Conservation (phyloP, 495 filamentous ascomycete species). For the Daldinia childiae region DNA sequence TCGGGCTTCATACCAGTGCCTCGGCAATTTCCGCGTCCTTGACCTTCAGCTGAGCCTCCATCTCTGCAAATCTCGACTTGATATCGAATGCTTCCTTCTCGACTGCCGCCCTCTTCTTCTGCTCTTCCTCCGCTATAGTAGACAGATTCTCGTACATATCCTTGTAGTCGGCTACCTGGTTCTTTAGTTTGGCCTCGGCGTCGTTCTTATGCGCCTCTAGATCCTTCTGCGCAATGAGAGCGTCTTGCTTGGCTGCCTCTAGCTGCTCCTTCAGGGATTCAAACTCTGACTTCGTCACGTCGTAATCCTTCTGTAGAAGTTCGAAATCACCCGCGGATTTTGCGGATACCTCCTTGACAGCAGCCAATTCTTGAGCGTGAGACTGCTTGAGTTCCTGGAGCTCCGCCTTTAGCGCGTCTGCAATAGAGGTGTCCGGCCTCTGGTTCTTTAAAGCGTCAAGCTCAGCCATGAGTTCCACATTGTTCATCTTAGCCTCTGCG, state of each 20-base stretch:
- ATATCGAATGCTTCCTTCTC: slow-evolving; percentile 52
- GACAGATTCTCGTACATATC: slow-evolving; percentile 64
- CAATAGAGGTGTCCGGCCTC: slow-evolving; percentile 61
- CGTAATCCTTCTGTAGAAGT: slow-evolving; percentile 40
- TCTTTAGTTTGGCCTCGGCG: slow-evolving; percentile 55
- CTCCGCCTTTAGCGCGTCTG: slow-evolving; percentile 55
- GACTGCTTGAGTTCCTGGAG: slow-evolving; percentile 51
- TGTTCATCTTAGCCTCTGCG: slow-evolving; percentile 64
- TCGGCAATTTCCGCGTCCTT: slow-evolving; percentile 65
- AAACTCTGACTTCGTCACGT: slow-evolving; percentile 42
- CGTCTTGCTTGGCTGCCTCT: slow-evolving; percentile 49
- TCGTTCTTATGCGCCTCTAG: slow-evolving; percentile 56
- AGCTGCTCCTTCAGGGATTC: slow-evolving; percentile 50
- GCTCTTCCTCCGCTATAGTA: slow-evolving; percentile 59
- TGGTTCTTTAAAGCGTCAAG: slow-evolving; percentile 61
- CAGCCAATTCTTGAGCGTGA: slow-evolving; percentile 47
- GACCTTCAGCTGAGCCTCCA: slow-evolving; percentile 58
- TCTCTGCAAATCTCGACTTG: slow-evolving; percentile 55
- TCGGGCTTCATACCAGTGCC: slow-evolving; percentile 54
- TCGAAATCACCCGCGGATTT: slow-evolving; percentile 37
- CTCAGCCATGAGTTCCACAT: slow-evolving; percentile 62
- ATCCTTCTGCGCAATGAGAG: slow-evolving; percentile 54
- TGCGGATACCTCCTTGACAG: slow-evolving; percentile 33
- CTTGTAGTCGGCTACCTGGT: slow-evolving; percentile 62
- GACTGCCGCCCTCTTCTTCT: slow-evolving; percentile 50